Conservation (phyloP, 1,139 yeast genomes). For the Yamadazyma oceani region DNA sequence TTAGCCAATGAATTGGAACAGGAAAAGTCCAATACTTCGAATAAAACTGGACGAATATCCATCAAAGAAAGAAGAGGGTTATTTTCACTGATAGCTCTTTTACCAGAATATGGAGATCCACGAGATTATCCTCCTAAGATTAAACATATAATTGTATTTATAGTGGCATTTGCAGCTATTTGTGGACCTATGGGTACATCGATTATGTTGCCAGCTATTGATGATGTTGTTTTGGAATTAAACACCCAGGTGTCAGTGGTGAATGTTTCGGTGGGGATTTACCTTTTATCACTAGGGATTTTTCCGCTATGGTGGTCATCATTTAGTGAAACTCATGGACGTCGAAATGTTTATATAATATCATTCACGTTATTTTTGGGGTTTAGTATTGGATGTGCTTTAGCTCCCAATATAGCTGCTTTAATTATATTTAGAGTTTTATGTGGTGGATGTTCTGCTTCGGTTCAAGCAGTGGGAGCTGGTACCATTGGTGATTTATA, state of each 20-base stretch:
- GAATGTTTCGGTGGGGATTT: slow-evolving; percentile 79
- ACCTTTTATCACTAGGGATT: slow-evolving; percentile 69
- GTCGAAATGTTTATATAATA: slow-evolving; percentile 69
- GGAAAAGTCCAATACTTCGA: slow-evolving; percentile 4
- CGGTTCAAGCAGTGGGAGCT: slow-evolving; percentile 89
- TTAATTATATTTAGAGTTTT: slow-evolving; percentile 69
- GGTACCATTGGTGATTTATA: slow-evolving; percentile 82
- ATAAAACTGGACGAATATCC: slow-evolving; percentile 34
- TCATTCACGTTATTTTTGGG: slow-evolving; percentile 64
- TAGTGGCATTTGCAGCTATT: slow-evolving; percentile 73
- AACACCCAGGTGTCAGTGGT: slow-evolving; percentile 60
- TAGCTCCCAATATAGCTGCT: slow-evolving; percentile 59
- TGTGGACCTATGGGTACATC: slow-evolving; percentile 94
- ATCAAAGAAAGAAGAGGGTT: slow-evolving; percentile 52
- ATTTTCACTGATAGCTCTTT: slow-evolving; percentile 48
- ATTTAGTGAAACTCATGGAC: slow-evolving; percentile 71
- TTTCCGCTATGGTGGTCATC: slow-evolving; percentile 92
- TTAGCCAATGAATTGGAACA: background rate
- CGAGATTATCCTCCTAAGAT: slow-evolving; percentile 52
- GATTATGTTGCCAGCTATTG: slow-evolving; percentile 76
- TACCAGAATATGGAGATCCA: slow-evolving; percentile 77
- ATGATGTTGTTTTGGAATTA: slow-evolving; percentile 54
- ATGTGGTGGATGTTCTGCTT: slow-evolving; percentile 80
- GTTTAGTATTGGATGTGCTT: slow-evolving; percentile 72
- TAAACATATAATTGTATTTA: slow-evolving; percentile 57